Evolutionary conservation across 2,329 filamentous ascomycete genomes (phyloP).

Genomic region (Aspergillus uvarum): DNA sequence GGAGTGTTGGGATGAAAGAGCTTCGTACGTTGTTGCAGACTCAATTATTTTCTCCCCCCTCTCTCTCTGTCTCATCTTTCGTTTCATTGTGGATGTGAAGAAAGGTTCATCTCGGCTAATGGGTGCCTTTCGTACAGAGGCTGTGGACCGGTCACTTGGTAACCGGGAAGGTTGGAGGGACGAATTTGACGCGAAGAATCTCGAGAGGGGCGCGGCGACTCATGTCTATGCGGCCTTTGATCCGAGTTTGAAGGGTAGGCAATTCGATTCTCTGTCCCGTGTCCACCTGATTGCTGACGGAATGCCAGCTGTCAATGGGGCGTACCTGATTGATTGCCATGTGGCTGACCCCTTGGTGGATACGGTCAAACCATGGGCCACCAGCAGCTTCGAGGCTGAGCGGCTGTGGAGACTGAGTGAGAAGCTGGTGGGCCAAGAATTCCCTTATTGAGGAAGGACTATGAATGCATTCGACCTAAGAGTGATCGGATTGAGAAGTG

Average conservation of each 20-base stretch:
- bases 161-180: conserved; percentile 21
- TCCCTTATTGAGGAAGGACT: conserved; percentile 21
- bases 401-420: conserved; percentile 51
- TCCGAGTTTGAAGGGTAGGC: conserved; percentile 22
- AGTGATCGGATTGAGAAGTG: neutral
- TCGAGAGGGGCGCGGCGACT: conserved; percentile 32
- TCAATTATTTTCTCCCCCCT: no score
- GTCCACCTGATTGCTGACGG: no score
- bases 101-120: neutral
- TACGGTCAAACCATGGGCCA: conserved; percentile 29
- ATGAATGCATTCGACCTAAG: neutral
- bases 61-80: no score
- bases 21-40: neutral
- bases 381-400: conserved; percentile 35
- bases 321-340: conserved; percentile 46
- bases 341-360: conserved; percentile 38
- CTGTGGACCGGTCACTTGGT: conserved; percentile 16
- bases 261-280: no score
- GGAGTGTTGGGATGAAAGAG: neutral
- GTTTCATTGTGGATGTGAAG: neutral
- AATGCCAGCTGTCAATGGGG: conserved; percentile 30
- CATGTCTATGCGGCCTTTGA: conserved; percentile 37
- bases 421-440: conserved; percentile 42
- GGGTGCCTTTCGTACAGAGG: neutral
- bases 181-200: conserved; percentile 21